Conservation (phyloP, 2,329 filamentous ascomycete species). For the Blumeria graminis region DNA sequence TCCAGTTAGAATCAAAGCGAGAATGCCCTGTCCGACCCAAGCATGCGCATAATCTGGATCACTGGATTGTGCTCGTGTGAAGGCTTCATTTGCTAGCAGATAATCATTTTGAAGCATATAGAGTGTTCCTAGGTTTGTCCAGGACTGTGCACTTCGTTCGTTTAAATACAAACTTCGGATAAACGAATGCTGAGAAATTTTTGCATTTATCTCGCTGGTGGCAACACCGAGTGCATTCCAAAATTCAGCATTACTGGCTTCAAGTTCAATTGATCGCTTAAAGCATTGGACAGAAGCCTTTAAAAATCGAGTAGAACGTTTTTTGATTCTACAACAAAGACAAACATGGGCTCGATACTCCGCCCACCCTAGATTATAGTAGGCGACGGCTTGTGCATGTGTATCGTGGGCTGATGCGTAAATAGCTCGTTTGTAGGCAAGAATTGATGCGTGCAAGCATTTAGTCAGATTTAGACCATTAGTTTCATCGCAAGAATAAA, state of each 20-base stretch:
- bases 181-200: constrained; percentile 80
- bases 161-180: constrained; percentile 82
- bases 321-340: constrained; percentile 25
- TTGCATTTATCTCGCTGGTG: constrained; percentile 63
- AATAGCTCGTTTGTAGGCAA: constrained; percentile 74
- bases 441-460: constrained; percentile 46
- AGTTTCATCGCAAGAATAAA: constrained; percentile 13
- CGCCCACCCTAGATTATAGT: constrained; percentile 91
- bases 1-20: constrained; percentile 48
- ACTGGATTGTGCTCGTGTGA: constrained; percentile 73
- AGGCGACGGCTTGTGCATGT: constrained; percentile 82
- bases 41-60: constrained; percentile 86
- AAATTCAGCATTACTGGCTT: constrained; percentile 83
- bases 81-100: constrained; percentile 70
- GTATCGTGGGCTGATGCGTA: constrained; percentile 45
- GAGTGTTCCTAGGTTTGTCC: constrained; percentile 77
- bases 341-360: constrained; percentile 62
- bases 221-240: constrained; percentile 92
- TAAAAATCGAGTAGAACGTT: constrained; percentile 41
- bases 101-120: constrained; percentile 67
- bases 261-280: constrained; percentile 85
- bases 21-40: constrained; percentile 79
- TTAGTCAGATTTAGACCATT: constrained; percentile 24
- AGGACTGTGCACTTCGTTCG: constrained; percentile 60
- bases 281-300: constrained; percentile 73